Conservation (phyloP, 2,329 filamentous ascomycete species). For the Exophiala dermatitidis region DNA sequence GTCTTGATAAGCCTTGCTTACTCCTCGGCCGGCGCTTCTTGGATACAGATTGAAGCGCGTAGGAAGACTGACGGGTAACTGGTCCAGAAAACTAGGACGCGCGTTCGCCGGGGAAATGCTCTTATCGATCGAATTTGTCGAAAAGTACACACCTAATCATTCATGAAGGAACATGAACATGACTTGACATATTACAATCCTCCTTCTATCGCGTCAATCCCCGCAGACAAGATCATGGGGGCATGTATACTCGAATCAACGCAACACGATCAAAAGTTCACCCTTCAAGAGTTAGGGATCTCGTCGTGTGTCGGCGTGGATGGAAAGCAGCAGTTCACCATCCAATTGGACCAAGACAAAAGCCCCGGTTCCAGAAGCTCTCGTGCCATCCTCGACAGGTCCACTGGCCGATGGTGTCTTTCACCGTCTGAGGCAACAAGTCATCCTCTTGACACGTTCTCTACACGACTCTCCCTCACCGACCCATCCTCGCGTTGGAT, state of each 20-base stretch:
- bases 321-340: constrained; percentile 11
- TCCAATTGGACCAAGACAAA: constrained; percentile 1
- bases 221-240: background rate
- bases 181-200: background rate
- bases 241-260: background rate
- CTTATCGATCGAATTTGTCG: background rate
- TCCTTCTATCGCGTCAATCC: background rate
- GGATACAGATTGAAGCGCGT: too few relatives aligned
- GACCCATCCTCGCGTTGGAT: constrained; percentile 8
- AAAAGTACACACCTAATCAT: background rate
- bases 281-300: constrained; percentile 13
- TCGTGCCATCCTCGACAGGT: constrained; percentile 4
- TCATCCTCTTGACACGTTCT: background rate
- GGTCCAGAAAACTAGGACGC: too few relatives aligned
- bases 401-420: constrained; percentile 3
- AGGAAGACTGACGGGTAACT: too few relatives aligned
- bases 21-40: too few relatives aligned
- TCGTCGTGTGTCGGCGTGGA: constrained; percentile 1
- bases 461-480: background rate
- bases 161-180: background rate
- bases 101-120: background rate
- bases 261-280: background rate
- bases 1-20: too few relatives aligned
- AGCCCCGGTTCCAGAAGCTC: background rate
- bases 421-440: background rate